Evolutionary conservation across 139 green algal species (phyloP).

Genomic region (Ulvella scutata): DNA sequence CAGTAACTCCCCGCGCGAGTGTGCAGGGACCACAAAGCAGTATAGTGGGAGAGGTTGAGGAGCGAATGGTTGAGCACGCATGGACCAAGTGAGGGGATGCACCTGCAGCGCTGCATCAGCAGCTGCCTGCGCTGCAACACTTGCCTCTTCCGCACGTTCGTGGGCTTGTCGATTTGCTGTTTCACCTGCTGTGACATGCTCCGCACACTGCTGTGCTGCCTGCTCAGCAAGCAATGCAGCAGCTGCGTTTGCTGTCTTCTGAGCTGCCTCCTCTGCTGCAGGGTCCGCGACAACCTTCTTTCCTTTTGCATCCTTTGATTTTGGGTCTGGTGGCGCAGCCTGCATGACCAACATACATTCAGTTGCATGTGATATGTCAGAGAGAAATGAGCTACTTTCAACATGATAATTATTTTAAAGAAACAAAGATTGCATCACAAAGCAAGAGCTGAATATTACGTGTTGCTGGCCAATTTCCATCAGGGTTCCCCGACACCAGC

Average conservation of each 20-base stretch:
- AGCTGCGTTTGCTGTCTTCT: not conserved
- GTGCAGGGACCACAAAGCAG: too few relatives aligned
- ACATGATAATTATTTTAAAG: too few relatives aligned
- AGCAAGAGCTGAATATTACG: too few relatives aligned
- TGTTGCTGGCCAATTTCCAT: slow-evolving; percentile 29
- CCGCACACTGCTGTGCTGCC: slow-evolving; percentile 37
- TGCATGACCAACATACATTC: slow-evolving; percentile 42
- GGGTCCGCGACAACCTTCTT: not conserved
- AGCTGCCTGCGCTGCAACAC: slow-evolving; percentile 13
- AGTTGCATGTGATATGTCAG: too few relatives aligned
- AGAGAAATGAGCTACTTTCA: too few relatives aligned
- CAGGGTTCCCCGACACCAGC: slow-evolving; percentile 20
- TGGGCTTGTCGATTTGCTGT: slow-evolving; percentile 24
- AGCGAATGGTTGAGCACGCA: too few relatives aligned
- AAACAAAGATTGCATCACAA: too few relatives aligned
- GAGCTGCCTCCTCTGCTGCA: not conserved
- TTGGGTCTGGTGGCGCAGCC: slow-evolving; percentile 5
- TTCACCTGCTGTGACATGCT: slow-evolving; percentile 33
- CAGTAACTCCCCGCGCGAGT: too few relatives aligned
- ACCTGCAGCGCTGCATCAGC: slow-evolving; percentile 21
- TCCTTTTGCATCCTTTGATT: not conserved
- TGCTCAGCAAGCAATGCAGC: slow-evolving; percentile 13
- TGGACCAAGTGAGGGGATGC: too few relatives aligned
- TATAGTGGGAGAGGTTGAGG: too few relatives aligned
- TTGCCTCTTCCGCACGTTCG: slow-evolving; percentile 25